Conservation (phyloP, 352 stramenopile species). For the Phytophthora sp. region DNA sequence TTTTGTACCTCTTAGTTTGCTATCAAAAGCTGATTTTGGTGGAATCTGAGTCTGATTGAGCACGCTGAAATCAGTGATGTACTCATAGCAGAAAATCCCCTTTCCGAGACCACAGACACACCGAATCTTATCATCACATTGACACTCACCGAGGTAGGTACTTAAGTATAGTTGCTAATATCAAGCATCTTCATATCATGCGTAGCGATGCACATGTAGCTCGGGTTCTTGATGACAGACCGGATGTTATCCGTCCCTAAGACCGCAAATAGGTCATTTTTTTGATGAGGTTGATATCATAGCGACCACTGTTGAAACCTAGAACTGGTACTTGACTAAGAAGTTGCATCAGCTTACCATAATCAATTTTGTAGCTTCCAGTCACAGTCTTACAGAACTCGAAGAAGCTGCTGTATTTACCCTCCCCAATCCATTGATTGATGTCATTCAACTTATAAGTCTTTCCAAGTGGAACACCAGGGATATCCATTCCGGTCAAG, state of each 20-base stretch:
- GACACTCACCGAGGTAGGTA: constrained; percentile 35
- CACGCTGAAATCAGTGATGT: constrained; percentile 32
- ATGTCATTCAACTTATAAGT: neutral
- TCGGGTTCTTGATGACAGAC: constrained; percentile 35
- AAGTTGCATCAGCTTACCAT: neutral
- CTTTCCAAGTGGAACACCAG: neutral
- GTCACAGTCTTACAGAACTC: neutral
- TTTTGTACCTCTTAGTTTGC: constrained; percentile 6
- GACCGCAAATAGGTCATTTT: constrained; percentile 21
- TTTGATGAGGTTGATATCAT: constrained; percentile 44
- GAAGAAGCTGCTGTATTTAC: neutral
- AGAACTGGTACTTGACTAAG: constrained; percentile 11
- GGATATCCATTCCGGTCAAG: constrained; percentile 1
- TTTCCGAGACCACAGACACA: constrained; percentile 31
- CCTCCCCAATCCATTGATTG: neutral
- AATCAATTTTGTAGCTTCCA: neutral
- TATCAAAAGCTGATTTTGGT: constrained; percentile 29
- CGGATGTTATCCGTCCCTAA: constrained; percentile 11
- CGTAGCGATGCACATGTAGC: constrained; percentile 40
- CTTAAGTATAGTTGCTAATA: constrained; percentile 38
- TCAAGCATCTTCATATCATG: constrained; percentile 35
- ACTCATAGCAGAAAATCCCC: constrained; percentile 40
- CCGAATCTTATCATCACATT: constrained; percentile 38
- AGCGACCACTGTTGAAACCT: constrained; percentile 30
- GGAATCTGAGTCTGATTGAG: constrained; percentile 27